These are phyloP conservation scores for Aphanomyces invadans DNA, from an alignment of 352 stramenopile genomes.

Conservation along the genomic window DNA sequence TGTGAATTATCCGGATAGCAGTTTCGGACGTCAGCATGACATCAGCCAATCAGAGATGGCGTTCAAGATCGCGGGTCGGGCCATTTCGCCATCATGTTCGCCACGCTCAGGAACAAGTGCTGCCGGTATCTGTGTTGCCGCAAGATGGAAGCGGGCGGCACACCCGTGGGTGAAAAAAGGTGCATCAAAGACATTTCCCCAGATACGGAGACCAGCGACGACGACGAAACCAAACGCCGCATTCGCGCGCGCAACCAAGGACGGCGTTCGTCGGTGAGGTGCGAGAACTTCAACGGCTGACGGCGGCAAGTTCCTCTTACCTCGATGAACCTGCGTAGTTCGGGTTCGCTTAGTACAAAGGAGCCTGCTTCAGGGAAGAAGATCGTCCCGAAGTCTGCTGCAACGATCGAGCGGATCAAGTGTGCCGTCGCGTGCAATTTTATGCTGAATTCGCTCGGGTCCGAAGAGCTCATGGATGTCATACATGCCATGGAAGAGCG, in stretches of 20 bases:
- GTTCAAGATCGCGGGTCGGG: not conserved
- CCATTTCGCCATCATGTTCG: slow-evolving; percentile 13
- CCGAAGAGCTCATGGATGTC: slow-evolving; percentile 14
- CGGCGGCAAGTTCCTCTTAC: too few relatives aligned
- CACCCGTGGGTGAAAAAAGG: not conserved
- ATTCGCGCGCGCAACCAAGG: slow-evolving; percentile 14
- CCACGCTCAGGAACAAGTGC: not conserved
- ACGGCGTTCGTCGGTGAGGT: slow-evolving; percentile 20
- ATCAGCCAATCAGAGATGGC: not conserved
- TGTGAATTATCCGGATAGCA: slow-evolving; percentile 4
- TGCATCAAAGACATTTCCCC: slow-evolving; percentile 7
- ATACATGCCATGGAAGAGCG: slow-evolving; percentile 22
- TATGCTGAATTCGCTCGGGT: slow-evolving; percentile 20
- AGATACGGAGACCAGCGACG: slow-evolving; percentile 7
- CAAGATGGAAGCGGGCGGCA: not conserved
- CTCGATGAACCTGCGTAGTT: slow-evolving; percentile 5
- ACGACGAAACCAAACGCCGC: slow-evolving; percentile 13
- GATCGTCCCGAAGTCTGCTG: slow-evolving; percentile 40
- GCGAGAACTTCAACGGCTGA: not conserved
- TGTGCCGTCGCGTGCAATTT: slow-evolving; percentile 35
- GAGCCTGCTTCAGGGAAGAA: not conserved
- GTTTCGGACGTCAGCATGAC: not conserved
- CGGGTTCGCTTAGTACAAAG: slow-evolving; percentile 9
- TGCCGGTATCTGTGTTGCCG: slow-evolving; percentile 1
- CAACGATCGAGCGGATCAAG: slow-evolving; percentile 41